Base-by-base conservation (phyloP, 1,284 basidiomycete genomes). In the Phellinidium pouzarii region DNA sequence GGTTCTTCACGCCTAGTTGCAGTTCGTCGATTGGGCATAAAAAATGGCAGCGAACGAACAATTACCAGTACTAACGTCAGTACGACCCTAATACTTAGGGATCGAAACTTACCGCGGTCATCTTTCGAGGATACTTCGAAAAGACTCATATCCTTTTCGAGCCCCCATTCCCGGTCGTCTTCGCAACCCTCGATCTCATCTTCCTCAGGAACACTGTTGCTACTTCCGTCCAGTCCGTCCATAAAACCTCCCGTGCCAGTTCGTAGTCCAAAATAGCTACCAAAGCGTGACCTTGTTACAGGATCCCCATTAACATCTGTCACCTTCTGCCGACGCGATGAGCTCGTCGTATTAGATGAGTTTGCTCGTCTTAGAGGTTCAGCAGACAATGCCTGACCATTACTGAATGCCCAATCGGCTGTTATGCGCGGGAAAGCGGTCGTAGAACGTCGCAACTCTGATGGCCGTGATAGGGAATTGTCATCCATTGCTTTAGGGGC, bases 61-160 rank as follows among this genome's bases (percentile, higher is more conserved):
- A 14, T 14, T 14, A 14, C n/a, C 37, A 20, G 31, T 49, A 34
- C 9, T 44, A 41, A 48, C 43, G 43, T 43, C 14, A 53, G 19
- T 40, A 26, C 26, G 22, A 31, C 4, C 26, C n/a, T 7, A 25
- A n/a, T 53, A 44, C 17, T 14, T 20, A 19, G 27, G 40, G 47
- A 25, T 38, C 19, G 27, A 23, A 40, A 66, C 82, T 61, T 58
- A 90, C 89, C 90, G 44, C 70, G 65, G 62, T 87, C 84, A 62
- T 91, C 88, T 68, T 91, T 91, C 53, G 89, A 84, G 50, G 87
- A 91, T 25, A 91, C 88, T 64, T 93, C 89, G 59, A 87, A 88
- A 14, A 91, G 73, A 62, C 87, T 82, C 82, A 91, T 89, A 53
- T 80, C 85, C 62, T 84, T 85, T 63, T 76, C 79, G 37, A 88